Conservation (phyloP, 225 moss, liverwort and hornwort species). For the Pseudisothecium myosuroides region DNA sequence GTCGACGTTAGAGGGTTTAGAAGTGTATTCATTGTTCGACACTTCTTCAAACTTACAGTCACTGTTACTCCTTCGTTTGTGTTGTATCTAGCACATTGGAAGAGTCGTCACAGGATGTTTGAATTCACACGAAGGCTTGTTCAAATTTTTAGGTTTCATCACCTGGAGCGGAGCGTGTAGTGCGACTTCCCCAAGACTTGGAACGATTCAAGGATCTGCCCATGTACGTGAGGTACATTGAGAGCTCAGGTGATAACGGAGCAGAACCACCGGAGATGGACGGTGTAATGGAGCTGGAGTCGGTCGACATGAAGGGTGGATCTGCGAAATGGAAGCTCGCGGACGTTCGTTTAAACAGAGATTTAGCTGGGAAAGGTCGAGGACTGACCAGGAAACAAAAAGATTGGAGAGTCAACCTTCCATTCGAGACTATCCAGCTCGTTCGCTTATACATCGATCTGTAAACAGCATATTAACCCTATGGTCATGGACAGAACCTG, state of each 20-base stretch:
- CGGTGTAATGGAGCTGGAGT: slow-evolving; percentile 72
- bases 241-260: slow-evolving; percentile 3
- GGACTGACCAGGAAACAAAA: slow-evolving; percentile 73
- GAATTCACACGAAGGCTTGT: background rate
- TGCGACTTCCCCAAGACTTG: slow-evolving; percentile 70
- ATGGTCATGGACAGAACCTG: background rate
- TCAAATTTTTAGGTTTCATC: slow-evolving; percentile 61
- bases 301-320: slow-evolving; percentile 41
- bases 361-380: slow-evolving; percentile 69
- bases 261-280: slow-evolving; percentile 46
- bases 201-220: slow-evolving; percentile 85
- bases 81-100: background rate
- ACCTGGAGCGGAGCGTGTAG: slow-evolving; percentile 91
- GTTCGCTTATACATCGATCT: slow-evolving; percentile 87
- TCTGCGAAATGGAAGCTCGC: slow-evolving; percentile 84
- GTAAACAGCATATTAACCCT: background rate
- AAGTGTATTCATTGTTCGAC: background rate
- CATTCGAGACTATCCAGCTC: slow-evolving; percentile 42
- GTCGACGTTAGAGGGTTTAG: too few species aligned
- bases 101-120: background rate
- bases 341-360: slow-evolving; percentile 74
- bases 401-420: slow-evolving; percentile 71
- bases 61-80: background rate
- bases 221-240: slow-evolving; percentile 79
- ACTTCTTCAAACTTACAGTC: background rate